A percentile compares a stretch with the other conserved stretches of the same genome.
These are phyloP conservation scores for Penstemon eatonii DNA, from an alignment of 257 asterid species.

Conservation along the genomic window DNA sequence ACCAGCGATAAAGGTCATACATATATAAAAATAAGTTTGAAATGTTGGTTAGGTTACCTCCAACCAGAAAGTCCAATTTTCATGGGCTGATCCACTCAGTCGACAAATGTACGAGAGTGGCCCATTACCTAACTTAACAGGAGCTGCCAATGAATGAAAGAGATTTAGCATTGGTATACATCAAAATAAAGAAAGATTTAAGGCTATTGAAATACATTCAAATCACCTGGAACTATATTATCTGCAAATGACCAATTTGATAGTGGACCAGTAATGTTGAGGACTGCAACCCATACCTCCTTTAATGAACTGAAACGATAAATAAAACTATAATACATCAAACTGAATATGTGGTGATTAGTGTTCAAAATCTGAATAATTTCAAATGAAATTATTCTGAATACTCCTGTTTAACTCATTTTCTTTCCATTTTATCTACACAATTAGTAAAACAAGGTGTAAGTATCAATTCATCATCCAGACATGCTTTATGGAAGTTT, in stretches of 20 bases:
- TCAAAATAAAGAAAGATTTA: slow-evolving; percentile 1
- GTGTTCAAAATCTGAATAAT: no score
- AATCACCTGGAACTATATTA: slow-evolving; percentile 70
- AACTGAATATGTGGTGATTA: not conserved
- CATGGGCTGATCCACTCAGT: slow-evolving; percentile 70
- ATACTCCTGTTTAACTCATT: not conserved
- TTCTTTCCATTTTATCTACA: not conserved
- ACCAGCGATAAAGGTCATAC: no score
- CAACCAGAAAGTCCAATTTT: slow-evolving; percentile 96
- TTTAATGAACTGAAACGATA: slow-evolving; percentile 60
- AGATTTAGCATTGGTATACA: slow-evolving; percentile 39
- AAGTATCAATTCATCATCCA: not conserved
- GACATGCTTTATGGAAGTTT: slow-evolving; percentile 30
- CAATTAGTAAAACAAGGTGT: not conserved
- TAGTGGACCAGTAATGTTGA: slow-evolving; percentile 90
- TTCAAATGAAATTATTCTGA: not conserved
- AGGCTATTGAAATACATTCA: slow-evolving; percentile 22
- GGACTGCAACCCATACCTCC: slow-evolving; percentile 95
- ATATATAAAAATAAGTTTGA: not conserved
- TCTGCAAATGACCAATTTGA: slow-evolving; percentile 93
- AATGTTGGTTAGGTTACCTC: slow-evolving; percentile 56
- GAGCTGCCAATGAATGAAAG: slow-evolving; percentile 48
- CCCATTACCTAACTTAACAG: slow-evolving; percentile 53
- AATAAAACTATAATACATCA: not conserved
- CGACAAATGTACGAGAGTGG: slow-evolving; percentile 84